Evolutionary conservation across 192 early-diverging fungal genomes (phyloP), one percentile per base, ranked within the genome.

Genomic region (Backusella australiensis): DNA sequence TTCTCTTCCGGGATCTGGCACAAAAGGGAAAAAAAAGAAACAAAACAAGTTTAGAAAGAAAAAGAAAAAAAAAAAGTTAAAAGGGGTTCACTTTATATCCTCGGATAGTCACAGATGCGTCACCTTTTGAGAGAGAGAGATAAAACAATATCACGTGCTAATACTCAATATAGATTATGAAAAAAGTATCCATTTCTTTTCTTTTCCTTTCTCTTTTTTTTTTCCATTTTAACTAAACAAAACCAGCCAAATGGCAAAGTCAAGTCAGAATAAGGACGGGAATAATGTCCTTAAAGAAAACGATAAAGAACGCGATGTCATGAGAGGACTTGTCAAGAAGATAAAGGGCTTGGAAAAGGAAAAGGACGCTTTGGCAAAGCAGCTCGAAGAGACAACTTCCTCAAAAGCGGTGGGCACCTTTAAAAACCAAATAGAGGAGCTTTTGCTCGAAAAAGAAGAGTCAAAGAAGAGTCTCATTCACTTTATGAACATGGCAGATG

Each of bases 231-330:
- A 56, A 56, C 53, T 23, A 56, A 56, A 23, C 8, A 56, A n/a
- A 56, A 56, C 53, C 7, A 23, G 21, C 19, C 21, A 26, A 53
- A 56, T 56, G 53, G 53, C 53, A 23, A 56, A 56, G 21, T 26
- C 56, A 63, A 63, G 56, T 63, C 56, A 63, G 56, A 63, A 63
- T 26, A 63, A 63, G 23, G 56, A 63, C 19, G 26, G 26, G 1
- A 29, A 29, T 23, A 63, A 63, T 29, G 56, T 29, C n/a, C 9
- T 29, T 41, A 71, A 77, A 65, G 49, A 71, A 15, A 46, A 72
- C 9, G 34, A 71, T 34, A 81, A 84, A 69, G 77, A 84, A n/a
- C 67, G 82, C 23, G 76, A 78, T 11, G 73, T 81, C 21, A 81
- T 81, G 69, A 34, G 76, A 29, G 76, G 80, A 8, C 59, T 81